phyloP scores from a whole-genome alignment of 768 basidiomycete species.

The Cystobasidiopsis lactophilus region DNA sequence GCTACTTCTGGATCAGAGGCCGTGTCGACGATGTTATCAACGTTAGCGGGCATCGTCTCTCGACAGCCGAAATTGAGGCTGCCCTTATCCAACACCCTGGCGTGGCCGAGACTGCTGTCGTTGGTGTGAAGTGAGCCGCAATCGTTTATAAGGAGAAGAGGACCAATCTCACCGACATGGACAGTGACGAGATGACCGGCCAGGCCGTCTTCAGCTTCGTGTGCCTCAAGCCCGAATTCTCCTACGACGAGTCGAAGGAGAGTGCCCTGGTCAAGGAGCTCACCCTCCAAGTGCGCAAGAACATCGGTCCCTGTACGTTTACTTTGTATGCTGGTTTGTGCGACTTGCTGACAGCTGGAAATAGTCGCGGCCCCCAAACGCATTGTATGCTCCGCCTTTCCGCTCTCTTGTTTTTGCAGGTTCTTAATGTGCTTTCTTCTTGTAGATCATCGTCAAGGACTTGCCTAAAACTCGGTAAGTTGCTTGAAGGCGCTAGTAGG shows the following conservation, averaged over 20 bases:
- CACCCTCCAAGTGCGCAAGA: constrained; percentile 82
- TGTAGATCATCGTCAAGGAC: constrained; percentile 37
- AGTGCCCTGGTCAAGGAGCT: constrained; percentile 58
- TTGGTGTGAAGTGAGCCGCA: constrained; percentile 33
- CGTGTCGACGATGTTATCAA: constrained; percentile 94
- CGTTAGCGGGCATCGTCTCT: constrained; percentile 87
- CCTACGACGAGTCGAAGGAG: constrained; percentile 49
- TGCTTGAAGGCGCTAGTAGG: too few species aligned
- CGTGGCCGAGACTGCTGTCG: constrained; percentile 88
- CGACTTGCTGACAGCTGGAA: too few species aligned
- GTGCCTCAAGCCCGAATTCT: constrained; percentile 82
- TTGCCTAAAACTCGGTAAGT: constrained; percentile 2
- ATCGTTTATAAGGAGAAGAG: neutral
- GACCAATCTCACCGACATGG: neutral
- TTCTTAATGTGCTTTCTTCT: neutral
- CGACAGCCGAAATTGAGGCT: constrained; percentile 94
- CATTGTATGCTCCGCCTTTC: too few species aligned
- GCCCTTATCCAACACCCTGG: constrained; percentile 85
- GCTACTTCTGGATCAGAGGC: constrained; percentile 98
- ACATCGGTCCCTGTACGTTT: constrained; percentile 48
- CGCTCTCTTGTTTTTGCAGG: neutral
- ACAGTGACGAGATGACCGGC: constrained; percentile 63
- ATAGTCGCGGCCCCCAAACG: too few species aligned
- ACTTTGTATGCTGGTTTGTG: too few species aligned
- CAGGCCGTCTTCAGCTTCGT: constrained; percentile 90